phyloP scores from a whole-genome alignment of 306 rosid species.

The Sophora flavescens region DNA sequence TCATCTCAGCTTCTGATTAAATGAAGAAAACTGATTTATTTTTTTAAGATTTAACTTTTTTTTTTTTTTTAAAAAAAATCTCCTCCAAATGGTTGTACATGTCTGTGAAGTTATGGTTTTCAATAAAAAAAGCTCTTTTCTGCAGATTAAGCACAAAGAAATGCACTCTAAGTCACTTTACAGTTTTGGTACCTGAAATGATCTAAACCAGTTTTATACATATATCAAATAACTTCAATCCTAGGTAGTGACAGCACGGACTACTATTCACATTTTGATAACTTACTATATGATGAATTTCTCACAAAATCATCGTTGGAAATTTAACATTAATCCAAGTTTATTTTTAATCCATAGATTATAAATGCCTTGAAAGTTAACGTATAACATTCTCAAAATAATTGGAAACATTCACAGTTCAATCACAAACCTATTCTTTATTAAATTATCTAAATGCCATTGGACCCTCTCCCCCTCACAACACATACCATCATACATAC shows the following conservation, averaged over 20 bases:
- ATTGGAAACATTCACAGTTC: conserved; percentile 19
- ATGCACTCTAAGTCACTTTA: neutral
- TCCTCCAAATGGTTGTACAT: neutral
- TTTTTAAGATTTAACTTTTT: too few relatives aligned
- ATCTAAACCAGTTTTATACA: conserved; percentile 5
- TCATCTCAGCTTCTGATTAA: neutral
- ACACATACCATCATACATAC: neutral
- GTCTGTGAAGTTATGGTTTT: too few relatives aligned
- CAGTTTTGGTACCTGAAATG: neutral
- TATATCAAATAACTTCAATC: conserved; percentile 19
- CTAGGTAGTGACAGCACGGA: neutral
- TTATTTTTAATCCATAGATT: conserved; percentile 6
- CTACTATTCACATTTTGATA: conserved; percentile 16
- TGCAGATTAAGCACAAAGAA: too few relatives aligned
- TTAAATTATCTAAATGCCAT: conserved; percentile 9
- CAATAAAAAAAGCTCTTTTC: too few relatives aligned
- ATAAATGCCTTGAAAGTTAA: neutral
- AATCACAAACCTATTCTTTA: neutral
- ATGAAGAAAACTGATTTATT: neutral
- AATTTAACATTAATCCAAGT: conserved; percentile 22
- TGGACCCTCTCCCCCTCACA: neutral
- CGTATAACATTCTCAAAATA: conserved; percentile 1
- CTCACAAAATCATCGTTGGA: neutral
- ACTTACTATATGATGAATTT: neutral
- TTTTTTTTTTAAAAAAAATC: neutral